These are phyloP conservation scores for Neurospora sp. DNA, from an alignment of 2,329 filamentous ascomycete species.

Conservation along the genomic window DNA sequence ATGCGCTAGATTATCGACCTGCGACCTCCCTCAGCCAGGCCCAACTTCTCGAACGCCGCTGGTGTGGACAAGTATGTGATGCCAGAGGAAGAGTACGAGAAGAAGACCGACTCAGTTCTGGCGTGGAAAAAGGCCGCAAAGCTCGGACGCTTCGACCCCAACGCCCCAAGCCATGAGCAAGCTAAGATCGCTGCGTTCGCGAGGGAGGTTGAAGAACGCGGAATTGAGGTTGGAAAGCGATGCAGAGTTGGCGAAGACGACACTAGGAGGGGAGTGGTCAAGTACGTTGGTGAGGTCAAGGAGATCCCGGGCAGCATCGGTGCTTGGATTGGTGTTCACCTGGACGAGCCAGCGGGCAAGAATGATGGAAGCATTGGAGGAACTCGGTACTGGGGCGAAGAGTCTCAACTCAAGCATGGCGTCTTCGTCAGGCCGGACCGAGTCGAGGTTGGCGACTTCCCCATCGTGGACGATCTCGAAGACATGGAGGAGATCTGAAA, in stretches of 20 bases:
- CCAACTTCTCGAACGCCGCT: constrained; percentile 67
- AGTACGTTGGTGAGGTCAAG: constrained; percentile 62
- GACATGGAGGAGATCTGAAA: constrained; percentile 64
- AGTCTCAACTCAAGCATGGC: constrained; percentile 57
- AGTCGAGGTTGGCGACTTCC: constrained; percentile 66
- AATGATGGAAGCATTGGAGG: constrained; percentile 59
- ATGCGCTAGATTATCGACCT: constrained; percentile 61
- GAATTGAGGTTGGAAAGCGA: constrained; percentile 52
- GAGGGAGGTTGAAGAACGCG: constrained; percentile 59
- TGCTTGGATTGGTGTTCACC: constrained; percentile 62
- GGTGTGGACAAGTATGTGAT: constrained; percentile 84
- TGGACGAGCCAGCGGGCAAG: constrained; percentile 77
- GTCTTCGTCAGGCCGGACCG: constrained; percentile 72
- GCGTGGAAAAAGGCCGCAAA: constrained; percentile 95
- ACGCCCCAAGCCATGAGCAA: constrained; percentile 63
- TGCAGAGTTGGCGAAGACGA: constrained; percentile 61
- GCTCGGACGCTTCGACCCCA: constrained; percentile 90
- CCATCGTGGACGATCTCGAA: constrained; percentile 61
- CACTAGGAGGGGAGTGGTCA: constrained; percentile 56
- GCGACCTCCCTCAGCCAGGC: constrained; percentile 62
- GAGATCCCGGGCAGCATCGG: constrained; percentile 59
- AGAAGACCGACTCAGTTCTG: constrained; percentile 76
- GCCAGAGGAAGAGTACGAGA: constrained; percentile 76
- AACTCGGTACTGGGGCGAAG: constrained; percentile 59
- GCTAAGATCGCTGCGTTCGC: constrained; percentile 59